These are phyloP conservation scores for Exserohilum rostratum DNA, from an alignment of 2,329 filamentous ascomycete genomes.

Conservation along the genomic window DNA sequence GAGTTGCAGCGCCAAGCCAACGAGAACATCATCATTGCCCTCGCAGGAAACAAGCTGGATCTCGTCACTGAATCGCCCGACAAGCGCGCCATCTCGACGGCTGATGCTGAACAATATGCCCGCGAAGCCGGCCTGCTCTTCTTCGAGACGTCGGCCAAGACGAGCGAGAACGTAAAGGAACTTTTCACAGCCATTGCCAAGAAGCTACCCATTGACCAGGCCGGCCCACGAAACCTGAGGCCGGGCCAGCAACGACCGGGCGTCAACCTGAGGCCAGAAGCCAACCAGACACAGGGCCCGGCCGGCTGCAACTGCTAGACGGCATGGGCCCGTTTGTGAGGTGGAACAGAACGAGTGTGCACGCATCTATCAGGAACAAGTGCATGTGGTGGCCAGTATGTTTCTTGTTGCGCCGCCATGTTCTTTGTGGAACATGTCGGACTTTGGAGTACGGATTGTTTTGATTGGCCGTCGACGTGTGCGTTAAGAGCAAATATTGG, in stretches of 20 bases:
- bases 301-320: constrained; percentile 69
- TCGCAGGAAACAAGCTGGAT: constrained; percentile 94
- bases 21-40: constrained; percentile 98
- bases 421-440: constrained; percentile 9
- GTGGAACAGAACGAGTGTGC: neutral
- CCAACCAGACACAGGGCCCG: constrained; percentile 63
- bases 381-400: neutral
- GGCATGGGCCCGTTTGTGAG: neutral
- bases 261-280: constrained; percentile 70
- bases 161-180: constrained; percentile 92
- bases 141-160: constrained; percentile 99
- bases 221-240: constrained; percentile 84
- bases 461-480: constrained; percentile 6
- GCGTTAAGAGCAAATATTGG: constrained; percentile 11
- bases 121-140: constrained; percentile 92
- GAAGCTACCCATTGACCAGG: constrained; percentile 96
- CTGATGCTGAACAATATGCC: constrained; percentile 94
- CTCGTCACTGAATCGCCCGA: constrained; percentile 92
- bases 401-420: constrained; percentile 2
- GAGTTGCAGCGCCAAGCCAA: constrained; percentile 98
- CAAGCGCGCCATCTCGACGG: constrained; percentile 87
- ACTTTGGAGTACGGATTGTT: constrained; percentile 10
- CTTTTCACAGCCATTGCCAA: constrained; percentile 97
- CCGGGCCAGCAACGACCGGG: constrained; percentile 63
- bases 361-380: neutral